Evolutionary conservation across 2,329 filamentous ascomycete species (phyloP).

Genomic region (Alternaria infectoria): DNA sequence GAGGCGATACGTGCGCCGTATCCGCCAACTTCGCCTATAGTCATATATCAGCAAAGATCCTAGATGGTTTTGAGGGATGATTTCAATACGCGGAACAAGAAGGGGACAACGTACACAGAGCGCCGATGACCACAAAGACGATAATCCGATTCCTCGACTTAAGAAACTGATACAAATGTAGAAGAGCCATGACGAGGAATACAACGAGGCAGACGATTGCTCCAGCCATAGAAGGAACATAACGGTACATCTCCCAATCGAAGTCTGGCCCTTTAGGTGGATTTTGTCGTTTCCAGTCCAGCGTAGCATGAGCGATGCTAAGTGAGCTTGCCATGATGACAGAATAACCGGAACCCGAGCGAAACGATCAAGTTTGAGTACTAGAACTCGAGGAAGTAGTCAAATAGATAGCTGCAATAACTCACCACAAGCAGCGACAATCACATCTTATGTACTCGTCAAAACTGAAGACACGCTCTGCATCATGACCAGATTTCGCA

Average conservation of each 20-base stretch:
- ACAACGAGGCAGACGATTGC: slow-evolving; percentile 31
- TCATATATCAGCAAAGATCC: neutral
- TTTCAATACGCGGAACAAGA: too few relatives aligned
- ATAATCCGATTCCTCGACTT: slow-evolving; percentile 24
- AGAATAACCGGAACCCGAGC: too few relatives aligned
- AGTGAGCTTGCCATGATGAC: neutral
- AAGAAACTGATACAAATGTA: slow-evolving; percentile 31
- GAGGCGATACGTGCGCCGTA: slow-evolving; percentile 50
- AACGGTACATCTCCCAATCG: slow-evolving; percentile 46
- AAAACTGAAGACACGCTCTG: neutral
- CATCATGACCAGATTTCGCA: neutral
- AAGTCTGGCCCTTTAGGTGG: slow-evolving; percentile 27
- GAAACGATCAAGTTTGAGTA: neutral
- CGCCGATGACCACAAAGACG: slow-evolving; percentile 36
- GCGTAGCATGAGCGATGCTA: neutral
- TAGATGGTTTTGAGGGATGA: too few relatives aligned
- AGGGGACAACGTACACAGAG: slow-evolving; percentile 25
- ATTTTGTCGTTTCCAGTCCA: slow-evolving; percentile 25
- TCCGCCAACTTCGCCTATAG: slow-evolving; percentile 49
- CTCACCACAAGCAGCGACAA: neutral
- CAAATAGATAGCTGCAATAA: neutral
- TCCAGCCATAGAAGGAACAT: slow-evolving; percentile 35
- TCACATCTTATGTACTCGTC: neutral
- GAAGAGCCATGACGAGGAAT: slow-evolving; percentile 28
- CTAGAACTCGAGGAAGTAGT: too few relatives aligned